These are phyloP conservation scores for Bruguiera gymnorhiza DNA, from an alignment of 345 rosid species.

Conservation along the genomic window DNA sequence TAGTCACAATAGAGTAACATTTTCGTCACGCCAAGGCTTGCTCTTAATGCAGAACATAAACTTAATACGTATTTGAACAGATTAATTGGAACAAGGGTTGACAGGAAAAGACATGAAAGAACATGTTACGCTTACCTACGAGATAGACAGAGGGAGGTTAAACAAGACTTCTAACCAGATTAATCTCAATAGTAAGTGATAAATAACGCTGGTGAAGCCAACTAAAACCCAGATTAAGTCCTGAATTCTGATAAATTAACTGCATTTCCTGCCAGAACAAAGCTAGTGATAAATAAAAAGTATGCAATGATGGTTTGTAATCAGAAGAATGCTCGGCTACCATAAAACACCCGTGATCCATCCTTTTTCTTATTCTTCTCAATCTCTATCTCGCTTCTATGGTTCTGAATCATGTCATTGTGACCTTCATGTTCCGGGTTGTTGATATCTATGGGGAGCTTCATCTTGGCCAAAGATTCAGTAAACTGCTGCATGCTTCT, in stretches of 20 bases:
- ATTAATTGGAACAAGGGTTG: too few relatives aligned
- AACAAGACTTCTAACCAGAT: neutral
- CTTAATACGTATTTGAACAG: too few relatives aligned
- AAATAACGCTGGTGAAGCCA: constrained; percentile 6
- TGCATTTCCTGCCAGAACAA: constrained; percentile 4
- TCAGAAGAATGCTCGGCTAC: constrained; percentile 95
- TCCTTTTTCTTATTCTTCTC: constrained; percentile 77
- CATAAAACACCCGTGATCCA: constrained; percentile 84
- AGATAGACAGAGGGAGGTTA: neutral
- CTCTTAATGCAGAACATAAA: too few relatives aligned
- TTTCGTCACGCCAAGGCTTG: too few relatives aligned
- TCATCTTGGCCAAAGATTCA: constrained; percentile 87
- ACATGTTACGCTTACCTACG: too few relatives aligned
- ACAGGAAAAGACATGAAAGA: too few relatives aligned
- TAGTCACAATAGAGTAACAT: too few relatives aligned
- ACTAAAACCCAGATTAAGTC: neutral
- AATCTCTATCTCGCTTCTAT: constrained; percentile 23
- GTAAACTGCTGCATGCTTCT: constrained; percentile 92
- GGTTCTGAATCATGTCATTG: constrained; percentile 40
- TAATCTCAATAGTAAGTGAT: constrained; percentile 4
- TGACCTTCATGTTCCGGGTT: constrained; percentile 36
- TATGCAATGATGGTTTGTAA: neutral
- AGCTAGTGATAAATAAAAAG: neutral
- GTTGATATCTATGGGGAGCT: constrained; percentile 82
- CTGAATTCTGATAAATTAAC: neutral